Conservation (phyloP, 805 yeast genomes). For the Wickerhamomyces silvicola region DNA sequence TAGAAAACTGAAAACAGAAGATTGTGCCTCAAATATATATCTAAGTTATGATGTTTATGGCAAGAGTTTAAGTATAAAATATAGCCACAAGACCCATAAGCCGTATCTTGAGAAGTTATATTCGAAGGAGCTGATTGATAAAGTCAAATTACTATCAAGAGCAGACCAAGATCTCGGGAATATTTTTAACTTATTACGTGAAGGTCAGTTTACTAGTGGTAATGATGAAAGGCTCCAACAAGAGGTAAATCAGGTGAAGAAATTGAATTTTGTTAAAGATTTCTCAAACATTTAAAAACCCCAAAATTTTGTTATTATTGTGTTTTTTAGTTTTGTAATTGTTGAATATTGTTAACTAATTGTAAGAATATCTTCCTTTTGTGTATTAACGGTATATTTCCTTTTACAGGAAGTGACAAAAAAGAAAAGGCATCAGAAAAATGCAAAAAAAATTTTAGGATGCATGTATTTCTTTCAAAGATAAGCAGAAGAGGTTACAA, state of each 20-base stretch:
- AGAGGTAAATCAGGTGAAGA: slow-evolving; percentile 14
- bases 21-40: slow-evolving; percentile 19
- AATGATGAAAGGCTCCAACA: slow-evolving; percentile 8
- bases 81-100: slow-evolving; percentile 16
- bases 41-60: slow-evolving; percentile 18
- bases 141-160: slow-evolving; percentile 7
- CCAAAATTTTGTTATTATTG: background rate
- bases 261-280: slow-evolving; percentile 17
- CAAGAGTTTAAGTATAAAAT: slow-evolving; percentile 18
- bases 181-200: slow-evolving; percentile 5
- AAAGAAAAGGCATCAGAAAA: too few relatives aligned
- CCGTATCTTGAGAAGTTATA: slow-evolving; percentile 17
- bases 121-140: slow-evolving; percentile 11
- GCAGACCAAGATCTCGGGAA: slow-evolving; percentile 5
- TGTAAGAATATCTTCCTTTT: too few relatives aligned
- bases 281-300: slow-evolving; percentile 6
- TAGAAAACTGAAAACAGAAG: slow-evolving; percentile 18
- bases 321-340: background rate
- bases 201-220: slow-evolving; percentile 3
- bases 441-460: too few relatives aligned
- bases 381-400: too few relatives aligned
- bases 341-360: background rate
- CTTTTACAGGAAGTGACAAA: too few relatives aligned
- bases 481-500: too few relatives aligned
- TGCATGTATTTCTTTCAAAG: too few relatives aligned